phyloP scores from a whole-genome alignment of 2,329 filamentous ascomycete species.

The Aphanoascus verrucosus region DNA sequence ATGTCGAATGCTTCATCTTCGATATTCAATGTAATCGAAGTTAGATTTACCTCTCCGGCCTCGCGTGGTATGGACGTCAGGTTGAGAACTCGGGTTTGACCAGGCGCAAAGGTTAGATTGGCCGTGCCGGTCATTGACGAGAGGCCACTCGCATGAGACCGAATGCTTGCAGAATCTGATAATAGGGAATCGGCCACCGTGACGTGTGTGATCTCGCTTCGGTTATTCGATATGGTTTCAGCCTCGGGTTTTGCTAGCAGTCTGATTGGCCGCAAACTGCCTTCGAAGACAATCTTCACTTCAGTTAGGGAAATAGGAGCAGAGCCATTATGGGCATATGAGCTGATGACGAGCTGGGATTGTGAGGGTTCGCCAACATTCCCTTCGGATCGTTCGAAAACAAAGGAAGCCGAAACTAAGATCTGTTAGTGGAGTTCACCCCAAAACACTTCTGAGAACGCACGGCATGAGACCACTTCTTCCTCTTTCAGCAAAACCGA shows the following conservation, averaged over 20 bases:
- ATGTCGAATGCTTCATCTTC: conserved; percentile 56
- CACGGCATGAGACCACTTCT: conserved; percentile 39
- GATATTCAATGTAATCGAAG: conserved; percentile 53
- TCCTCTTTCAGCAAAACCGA: conserved; percentile 40
- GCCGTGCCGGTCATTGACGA: conserved; percentile 44
- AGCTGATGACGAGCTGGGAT: conserved; percentile 46
- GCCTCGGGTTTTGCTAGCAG: conserved; percentile 28
- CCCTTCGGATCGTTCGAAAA: conserved; percentile 45
- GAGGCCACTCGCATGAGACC: conserved; percentile 28
- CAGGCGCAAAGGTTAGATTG: conserved; percentile 56
- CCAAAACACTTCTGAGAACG: conserved; percentile 19
- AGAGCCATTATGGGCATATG: conserved; percentile 37
- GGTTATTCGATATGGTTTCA: conserved; percentile 18
- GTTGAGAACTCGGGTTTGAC: conserved; percentile 59
- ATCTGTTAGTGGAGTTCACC: neutral
- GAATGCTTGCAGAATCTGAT: conserved; percentile 21
- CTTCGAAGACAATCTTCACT: conserved; percentile 44
- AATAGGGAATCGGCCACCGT: conserved; percentile 18
- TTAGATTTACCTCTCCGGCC: conserved; percentile 62
- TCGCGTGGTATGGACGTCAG: conserved; percentile 67
- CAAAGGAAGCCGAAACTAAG: conserved; percentile 39
- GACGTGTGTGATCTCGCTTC: conserved; percentile 25
- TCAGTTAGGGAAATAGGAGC: conserved; percentile 40
- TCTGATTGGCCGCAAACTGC: conserved; percentile 36
- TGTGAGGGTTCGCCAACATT: conserved; percentile 49